Evolutionary conservation across 2,329 filamentous ascomycete genomes (phyloP).

Genomic region (Aureobasidium mangrovei): DNA sequence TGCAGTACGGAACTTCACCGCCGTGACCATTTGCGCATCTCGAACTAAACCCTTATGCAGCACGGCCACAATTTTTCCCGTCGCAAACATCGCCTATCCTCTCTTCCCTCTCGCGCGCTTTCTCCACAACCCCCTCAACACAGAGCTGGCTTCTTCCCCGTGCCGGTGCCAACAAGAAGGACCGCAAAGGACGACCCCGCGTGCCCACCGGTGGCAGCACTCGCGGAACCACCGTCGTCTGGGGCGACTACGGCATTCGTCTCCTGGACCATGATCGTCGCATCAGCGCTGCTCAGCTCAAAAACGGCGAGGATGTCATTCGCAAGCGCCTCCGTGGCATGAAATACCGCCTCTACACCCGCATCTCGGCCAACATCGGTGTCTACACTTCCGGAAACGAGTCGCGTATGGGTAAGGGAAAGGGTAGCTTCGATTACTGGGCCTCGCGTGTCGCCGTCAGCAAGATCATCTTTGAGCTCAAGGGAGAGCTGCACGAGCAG

Average conservation of each 20-base stretch:
- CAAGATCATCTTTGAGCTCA: slow-evolving; percentile 86
- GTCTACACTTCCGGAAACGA: slow-evolving; percentile 96
- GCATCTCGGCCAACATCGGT: slow-evolving; percentile 84
- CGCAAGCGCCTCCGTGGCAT: slow-evolving; percentile 78
- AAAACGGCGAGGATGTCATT: slow-evolving; percentile 89
- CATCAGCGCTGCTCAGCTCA: slow-evolving; percentile 77
- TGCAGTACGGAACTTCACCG: slow-evolving; percentile 16
- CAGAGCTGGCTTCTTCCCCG: slow-evolving; percentile 76
- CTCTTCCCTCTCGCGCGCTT: slow-evolving; percentile 50
- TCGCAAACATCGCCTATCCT: slow-evolving; percentile 20
- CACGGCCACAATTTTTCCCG: slow-evolving; percentile 4
- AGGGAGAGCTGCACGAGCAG: slow-evolving; percentile 88
- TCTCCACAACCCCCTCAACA: slow-evolving; percentile 58
- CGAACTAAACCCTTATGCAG: slow-evolving; percentile 7
- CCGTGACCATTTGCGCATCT: background rate
- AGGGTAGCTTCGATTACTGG: slow-evolving; percentile 96
- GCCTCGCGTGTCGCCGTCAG: slow-evolving; percentile 81
- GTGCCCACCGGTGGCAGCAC: slow-evolving; percentile 84
- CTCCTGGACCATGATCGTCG: slow-evolving; percentile 90
- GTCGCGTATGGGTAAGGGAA: slow-evolving; percentile 98
- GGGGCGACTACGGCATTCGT: slow-evolving; percentile 90
- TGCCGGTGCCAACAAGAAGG: slow-evolving; percentile 74
- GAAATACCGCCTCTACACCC: slow-evolving; percentile 86
- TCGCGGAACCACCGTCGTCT: slow-evolving; percentile 89
- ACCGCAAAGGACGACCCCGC: slow-evolving; percentile 75